Conservation (phyloP, 441 rosid species). For the Kokia cookei region DNA sequence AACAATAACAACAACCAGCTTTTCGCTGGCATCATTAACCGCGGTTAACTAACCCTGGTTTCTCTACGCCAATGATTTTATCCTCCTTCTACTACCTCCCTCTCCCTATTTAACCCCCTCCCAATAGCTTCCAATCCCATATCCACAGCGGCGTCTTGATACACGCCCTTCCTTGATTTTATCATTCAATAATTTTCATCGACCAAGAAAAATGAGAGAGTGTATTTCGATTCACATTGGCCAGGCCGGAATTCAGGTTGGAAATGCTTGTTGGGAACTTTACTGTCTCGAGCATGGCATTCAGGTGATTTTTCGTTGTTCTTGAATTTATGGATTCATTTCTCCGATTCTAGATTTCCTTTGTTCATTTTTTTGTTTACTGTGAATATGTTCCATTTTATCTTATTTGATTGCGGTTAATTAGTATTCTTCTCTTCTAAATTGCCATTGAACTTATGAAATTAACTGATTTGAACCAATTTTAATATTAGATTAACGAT, state of each 20-base stretch:
- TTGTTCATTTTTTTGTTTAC: too few relatives aligned
- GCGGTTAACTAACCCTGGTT: conserved; percentile 3
- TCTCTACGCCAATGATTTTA: neutral
- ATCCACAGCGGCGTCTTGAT: conserved; percentile 6
- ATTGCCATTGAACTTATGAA: neutral
- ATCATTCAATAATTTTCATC: too few relatives aligned
- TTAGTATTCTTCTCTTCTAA: neutral
- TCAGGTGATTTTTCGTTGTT: neutral
- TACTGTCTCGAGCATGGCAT: conserved; percentile 15
- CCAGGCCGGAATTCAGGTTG: conserved; percentile 16
- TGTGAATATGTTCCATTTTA: neutral
- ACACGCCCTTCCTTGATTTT: neutral
- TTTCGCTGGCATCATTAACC: neutral
- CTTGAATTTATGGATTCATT: neutral
- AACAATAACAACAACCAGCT: too few relatives aligned
- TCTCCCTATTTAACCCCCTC: neutral
- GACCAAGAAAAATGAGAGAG: conserved; percentile 4
- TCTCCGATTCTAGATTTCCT: neutral
- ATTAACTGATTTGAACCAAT: neutral
- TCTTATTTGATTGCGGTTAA: neutral
- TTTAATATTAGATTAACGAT: neutral
- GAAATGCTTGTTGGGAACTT: conserved; percentile 15
- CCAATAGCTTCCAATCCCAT: neutral
- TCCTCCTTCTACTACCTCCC: too few relatives aligned
- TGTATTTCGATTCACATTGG: conserved; percentile 14